Evolutionary conservation across 2,329 filamentous ascomycete genomes (phyloP).

Genomic region (Aspergillus uvarum): DNA sequence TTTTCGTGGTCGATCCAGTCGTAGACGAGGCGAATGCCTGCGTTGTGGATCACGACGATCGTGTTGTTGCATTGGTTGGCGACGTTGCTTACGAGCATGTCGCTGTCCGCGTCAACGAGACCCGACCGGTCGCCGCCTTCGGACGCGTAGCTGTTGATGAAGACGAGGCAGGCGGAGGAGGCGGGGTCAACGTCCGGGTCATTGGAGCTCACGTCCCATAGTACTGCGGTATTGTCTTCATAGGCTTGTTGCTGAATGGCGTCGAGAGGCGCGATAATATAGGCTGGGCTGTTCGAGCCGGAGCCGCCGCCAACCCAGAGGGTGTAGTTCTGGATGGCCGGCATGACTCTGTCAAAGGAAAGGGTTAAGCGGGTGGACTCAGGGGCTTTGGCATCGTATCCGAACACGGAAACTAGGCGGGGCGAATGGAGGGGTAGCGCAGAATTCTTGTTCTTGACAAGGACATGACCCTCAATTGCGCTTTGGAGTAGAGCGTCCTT

Average conservation of each 20-base stretch:
- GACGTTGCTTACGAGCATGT: constrained; percentile 57
- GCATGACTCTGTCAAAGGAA: neutral
- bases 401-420: constrained; percentile 25
- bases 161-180: constrained; percentile 49
- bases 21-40: constrained; percentile 57
- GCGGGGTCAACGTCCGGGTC: constrained; percentile 20
- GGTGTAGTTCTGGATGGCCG: constrained; percentile 44
- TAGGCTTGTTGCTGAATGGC: constrained; percentile 54
- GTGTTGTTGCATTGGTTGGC: constrained; percentile 62
- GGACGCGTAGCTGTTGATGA: constrained; percentile 55
- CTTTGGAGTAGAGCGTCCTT: constrained; percentile 41
- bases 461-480: constrained; percentile 60
- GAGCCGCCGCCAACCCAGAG: constrained; percentile 50
- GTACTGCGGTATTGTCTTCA: constrained; percentile 51
- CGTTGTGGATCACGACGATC: constrained; percentile 65
- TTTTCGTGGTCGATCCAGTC: constrained; percentile 63
- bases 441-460: constrained; percentile 52
- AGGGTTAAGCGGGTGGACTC: constrained; percentile 5
- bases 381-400: constrained; percentile 24
- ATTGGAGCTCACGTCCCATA: constrained; percentile 22
- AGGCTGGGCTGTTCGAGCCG: constrained; percentile 49
- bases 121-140: constrained; percentile 40
- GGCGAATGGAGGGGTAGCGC: constrained; percentile 48
- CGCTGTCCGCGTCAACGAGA: constrained; percentile 46
- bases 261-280: constrained; percentile 54